Percentiles rank a stretch among this genome's conserved stretches.
Evolutionary conservation across 1,284 basidiomycete genomes (phyloP).

Genomic region (Xanthoconium separans): DNA sequence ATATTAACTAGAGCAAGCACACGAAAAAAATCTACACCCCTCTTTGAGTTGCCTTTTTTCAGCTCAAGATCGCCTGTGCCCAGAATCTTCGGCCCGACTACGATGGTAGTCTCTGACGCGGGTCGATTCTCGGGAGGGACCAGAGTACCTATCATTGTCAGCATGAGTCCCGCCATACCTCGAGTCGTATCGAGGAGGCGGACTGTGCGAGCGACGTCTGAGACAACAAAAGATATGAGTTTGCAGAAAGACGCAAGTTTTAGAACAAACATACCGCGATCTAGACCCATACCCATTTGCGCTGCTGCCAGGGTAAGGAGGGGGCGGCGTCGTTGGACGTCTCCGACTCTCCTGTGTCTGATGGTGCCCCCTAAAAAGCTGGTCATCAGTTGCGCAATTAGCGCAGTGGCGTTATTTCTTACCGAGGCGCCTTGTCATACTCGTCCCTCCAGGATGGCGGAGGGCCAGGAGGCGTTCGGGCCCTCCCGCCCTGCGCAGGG

Average conservation of each 20-base stretch:
- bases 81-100: conserved; percentile 45
- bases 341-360: conserved; percentile 48
- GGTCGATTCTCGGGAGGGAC: conserved; percentile 40
- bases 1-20: no score
- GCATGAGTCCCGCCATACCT: conserved; percentile 40
- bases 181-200: conserved; percentile 49
- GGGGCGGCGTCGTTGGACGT: conserved; percentile 55
- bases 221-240: background rate
- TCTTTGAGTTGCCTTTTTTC: background rate
- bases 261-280: conserved; percentile 46
- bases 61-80: conserved; percentile 38
- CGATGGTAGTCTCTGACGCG: conserved; percentile 63
- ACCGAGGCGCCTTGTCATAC: conserved; percentile 51
- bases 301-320: conserved; percentile 45
- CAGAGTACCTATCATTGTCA: conserved; percentile 41
- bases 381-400: background rate
- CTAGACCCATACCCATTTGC: conserved; percentile 44
- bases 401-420: conserved; percentile 15
- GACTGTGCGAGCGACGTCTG: conserved; percentile 75
- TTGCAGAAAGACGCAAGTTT: background rate
- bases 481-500: conserved; percentile 34
- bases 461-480: conserved; percentile 48
- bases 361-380: conserved; percentile 42
- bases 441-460: conserved; percentile 47
- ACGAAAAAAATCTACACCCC: no score